Conservation (phyloP, 2,329 filamentous ascomycete species). For the Nothopassalora personata region DNA sequence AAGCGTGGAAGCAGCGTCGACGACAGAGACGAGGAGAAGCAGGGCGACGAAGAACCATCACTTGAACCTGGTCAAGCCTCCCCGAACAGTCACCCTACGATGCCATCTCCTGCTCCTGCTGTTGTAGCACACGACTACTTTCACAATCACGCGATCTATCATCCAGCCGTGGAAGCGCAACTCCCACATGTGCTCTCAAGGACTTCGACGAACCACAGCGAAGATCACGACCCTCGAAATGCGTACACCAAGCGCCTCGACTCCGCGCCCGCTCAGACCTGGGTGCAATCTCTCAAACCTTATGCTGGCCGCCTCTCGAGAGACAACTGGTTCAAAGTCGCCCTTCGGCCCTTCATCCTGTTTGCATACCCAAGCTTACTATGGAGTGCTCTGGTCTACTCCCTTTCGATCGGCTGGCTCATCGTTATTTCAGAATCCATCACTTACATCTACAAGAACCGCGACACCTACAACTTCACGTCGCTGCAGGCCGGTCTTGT, state of each 20-base stretch:
- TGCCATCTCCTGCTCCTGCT: not conserved
- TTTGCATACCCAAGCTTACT: conserved; percentile 83
- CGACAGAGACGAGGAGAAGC: conserved; percentile 7
- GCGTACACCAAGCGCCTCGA: conserved; percentile 67
- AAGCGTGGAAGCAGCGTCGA: not conserved
- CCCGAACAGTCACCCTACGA: not conserved
- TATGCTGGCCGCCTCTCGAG: conserved; percentile 73
- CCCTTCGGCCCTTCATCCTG: conserved; percentile 74
- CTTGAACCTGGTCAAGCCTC: not conserved
- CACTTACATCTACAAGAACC: conserved; percentile 68
- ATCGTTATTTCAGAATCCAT: conserved; percentile 91
- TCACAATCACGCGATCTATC: conserved; percentile 2
- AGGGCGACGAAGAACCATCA: conserved; percentile 5
- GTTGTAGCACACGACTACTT: conserved; percentile 12
- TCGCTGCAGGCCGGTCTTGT: conserved; percentile 76
- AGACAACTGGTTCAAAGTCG: conserved; percentile 75
- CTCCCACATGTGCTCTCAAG: not conserved
- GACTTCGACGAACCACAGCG: not conserved
- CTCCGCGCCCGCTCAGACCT: conserved; percentile 63
- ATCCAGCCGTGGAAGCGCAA: not conserved
- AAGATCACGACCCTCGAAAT: conserved; percentile 15
- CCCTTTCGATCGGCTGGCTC: conserved; percentile 87
- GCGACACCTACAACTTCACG: conserved; percentile 70
- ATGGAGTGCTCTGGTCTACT: conserved; percentile 80
- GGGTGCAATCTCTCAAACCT: conserved; percentile 65